Conservation (phyloP, 2,329 filamentous ascomycete genomes). For the Exophiala xenobiotica region DNA sequence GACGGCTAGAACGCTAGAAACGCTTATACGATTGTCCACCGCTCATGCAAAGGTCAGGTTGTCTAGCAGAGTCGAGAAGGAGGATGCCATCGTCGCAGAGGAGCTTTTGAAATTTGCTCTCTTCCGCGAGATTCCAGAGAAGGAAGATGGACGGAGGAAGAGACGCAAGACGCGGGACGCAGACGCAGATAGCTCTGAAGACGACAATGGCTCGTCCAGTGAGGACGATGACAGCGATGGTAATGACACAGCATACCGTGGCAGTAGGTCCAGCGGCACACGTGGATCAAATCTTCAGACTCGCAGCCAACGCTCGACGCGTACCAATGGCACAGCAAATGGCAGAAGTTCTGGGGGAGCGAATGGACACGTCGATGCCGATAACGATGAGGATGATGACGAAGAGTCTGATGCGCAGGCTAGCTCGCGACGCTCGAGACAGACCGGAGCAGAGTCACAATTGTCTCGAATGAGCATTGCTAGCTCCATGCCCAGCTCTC, state of each 20-base stretch:
- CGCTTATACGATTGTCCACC: conserved; percentile 94
- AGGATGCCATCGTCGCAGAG: conserved; percentile 84
- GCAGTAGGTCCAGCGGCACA: conserved; percentile 30
- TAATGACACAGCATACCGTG: conserved; percentile 30
- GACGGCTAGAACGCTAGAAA: conserved; percentile 95
- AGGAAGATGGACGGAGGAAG: conserved; percentile 68
- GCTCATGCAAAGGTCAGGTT: conserved; percentile 92
- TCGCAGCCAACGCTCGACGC: conserved; percentile 26
- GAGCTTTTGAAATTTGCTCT: conserved; percentile 88
- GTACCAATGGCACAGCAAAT: conserved; percentile 36
- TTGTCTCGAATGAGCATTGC: conserved; percentile 60
- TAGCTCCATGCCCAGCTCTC: conserved; percentile 77
- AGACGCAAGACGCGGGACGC: conserved; percentile 73
- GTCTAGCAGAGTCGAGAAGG: conserved; percentile 83
- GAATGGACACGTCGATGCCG: conserved; percentile 55
- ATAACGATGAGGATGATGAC: conserved; percentile 50
- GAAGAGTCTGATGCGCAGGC: conserved; percentile 53
- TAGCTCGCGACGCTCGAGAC: conserved; percentile 39
- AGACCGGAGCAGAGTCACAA: conserved; percentile 43
- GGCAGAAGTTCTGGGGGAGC: conserved; percentile 39
- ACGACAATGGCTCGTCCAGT: conserved; percentile 54
- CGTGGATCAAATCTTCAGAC: conserved; percentile 28
- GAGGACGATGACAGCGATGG: conserved; percentile 39
- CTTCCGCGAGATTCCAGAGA: conserved; percentile 88
- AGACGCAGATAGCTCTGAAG: conserved; percentile 64